phyloP scores from a whole-genome alignment of 2,329 filamentous ascomycete genomes.

The Fusarium pseudonygamai region DNA sequence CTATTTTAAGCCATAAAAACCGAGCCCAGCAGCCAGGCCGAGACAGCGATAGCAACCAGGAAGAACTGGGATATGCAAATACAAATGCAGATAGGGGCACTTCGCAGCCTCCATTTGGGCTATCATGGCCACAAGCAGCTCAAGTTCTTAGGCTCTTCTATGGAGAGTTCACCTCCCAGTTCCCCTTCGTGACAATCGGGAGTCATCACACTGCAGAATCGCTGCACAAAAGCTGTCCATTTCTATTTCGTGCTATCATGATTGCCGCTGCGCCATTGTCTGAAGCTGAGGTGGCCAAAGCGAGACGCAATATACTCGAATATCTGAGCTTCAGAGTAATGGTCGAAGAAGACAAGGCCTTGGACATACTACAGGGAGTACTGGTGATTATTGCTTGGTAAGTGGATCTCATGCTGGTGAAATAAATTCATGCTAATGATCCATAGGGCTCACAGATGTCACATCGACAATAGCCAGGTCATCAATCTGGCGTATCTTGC shows the following conservation, averaged over 20 bases:
- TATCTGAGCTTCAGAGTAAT: constrained; percentile 56
- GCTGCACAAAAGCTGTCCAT: constrained; percentile 49
- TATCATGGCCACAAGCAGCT: constrained; percentile 53
- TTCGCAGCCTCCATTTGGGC: constrained; percentile 45
- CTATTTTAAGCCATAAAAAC: neutral
- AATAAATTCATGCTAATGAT: neutral
- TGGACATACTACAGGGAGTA: constrained; percentile 59
- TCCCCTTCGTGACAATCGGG: constrained; percentile 51
- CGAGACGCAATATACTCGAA: constrained; percentile 53
- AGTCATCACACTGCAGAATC: constrained; percentile 43
- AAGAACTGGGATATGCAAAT: neutral
- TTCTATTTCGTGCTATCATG: constrained; percentile 52
- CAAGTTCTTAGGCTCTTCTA: constrained; percentile 49
- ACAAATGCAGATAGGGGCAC: neutral
- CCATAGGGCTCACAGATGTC: constrained; percentile 48
- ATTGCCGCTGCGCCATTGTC: constrained; percentile 48
- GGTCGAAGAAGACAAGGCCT: constrained; percentile 50
- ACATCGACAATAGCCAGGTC: constrained; percentile 48
- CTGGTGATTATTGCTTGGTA: constrained; percentile 59
- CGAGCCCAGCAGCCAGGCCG: neutral
- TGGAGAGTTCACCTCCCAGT: constrained; percentile 46
- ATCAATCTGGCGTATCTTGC: constrained; percentile 53
- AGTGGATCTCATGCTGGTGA: neutral
- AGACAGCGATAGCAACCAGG: neutral
- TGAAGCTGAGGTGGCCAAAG: constrained; percentile 47